These are phyloP conservation scores for Benincasa hispida DNA, from an alignment of 306 rosid species.

Conservation along the genomic window DNA sequence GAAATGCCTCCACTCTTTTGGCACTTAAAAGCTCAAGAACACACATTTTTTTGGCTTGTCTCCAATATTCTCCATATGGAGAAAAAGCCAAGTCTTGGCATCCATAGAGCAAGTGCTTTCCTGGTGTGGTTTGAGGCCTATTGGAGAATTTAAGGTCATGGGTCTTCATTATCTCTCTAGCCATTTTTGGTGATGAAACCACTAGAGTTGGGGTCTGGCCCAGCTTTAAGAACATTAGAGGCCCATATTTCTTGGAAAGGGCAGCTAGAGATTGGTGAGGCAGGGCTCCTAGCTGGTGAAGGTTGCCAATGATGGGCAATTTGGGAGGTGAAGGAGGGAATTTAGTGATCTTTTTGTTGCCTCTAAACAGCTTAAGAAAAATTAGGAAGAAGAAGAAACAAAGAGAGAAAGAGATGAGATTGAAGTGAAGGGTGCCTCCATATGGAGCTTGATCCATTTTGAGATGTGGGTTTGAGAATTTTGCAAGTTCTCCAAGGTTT, in stretches of 20 bases:
- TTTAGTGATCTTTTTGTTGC: neutral
- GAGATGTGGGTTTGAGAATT: too few relatives aligned
- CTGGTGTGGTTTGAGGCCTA: neutral
- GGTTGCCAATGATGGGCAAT: neutral
- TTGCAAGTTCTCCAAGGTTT: too few relatives aligned
- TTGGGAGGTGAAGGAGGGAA: neutral
- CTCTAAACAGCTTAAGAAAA: neutral
- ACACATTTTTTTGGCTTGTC: neutral
- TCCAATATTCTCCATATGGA: conserved; percentile 19
- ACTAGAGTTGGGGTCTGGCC: neutral
- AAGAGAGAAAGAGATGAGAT: neutral
- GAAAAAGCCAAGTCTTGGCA: conserved; percentile 11
- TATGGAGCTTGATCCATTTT: too few relatives aligned
- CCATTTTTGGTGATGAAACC: neutral
- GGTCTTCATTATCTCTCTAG: neutral
- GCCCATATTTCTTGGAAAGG: neutral
- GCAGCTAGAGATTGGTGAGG: neutral
- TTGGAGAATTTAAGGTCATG: neutral
- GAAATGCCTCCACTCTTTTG: neutral
- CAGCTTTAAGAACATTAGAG: neutral
- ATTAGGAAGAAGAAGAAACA: neutral
- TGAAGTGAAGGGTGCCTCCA: too few relatives aligned
- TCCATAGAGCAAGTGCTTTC: conserved; percentile 11
- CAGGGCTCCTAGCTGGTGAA: neutral
- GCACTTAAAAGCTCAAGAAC: neutral